Base-by-base conservation (phyloP, 2,329 filamentous ascomycete species). In the Elsinoe arachidis region DNA sequence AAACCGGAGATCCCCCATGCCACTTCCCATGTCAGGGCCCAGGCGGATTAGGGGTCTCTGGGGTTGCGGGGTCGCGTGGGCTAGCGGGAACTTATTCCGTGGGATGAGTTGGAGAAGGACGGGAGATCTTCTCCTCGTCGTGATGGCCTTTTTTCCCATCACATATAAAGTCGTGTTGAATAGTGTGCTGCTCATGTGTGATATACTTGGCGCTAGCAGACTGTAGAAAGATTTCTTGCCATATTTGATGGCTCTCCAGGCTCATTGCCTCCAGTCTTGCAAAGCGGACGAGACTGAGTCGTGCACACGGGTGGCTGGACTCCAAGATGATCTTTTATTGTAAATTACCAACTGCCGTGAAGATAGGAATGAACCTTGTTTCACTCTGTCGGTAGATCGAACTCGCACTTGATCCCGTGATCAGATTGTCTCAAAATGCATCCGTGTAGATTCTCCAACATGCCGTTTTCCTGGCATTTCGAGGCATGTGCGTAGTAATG, bases 51-150 rank as follows among this genome's bases (percentile, higher is more conserved):
- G 33, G 34, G 46, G 34, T 37, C 35, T 38, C 49, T 39, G 49
- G 49, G 49, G 49, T 53, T 53, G 49, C 49, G 49, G 49, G 49
- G 49, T 53, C 33, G 49, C 26, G 46, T 51, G 30, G 46, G 46
- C 17, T 51, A 51, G 30, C 46, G 46, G 17, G 30, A 35, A 26
- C 26, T 34, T 51, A 35, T 34, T 15, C 26, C 11, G 12, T 14
- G 17, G 46, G 12, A 21, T 34, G 11, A 26, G 34, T 53, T 39
- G 49, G 49, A 21, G 49, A 53, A 53, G 34, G 2, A 15, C 26
- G 46, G 34, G 14, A 39, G 26, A 30, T 30, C 26, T 30, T 6
- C 6, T 38, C 37, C 10, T 15, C 37, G 12, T 39, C 37, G 26
- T 6, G 23, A 26, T 26, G 23, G 23, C 6, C 23, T 3, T 26